These are phyloP conservation scores for Powellomyces hirtus DNA, from an alignment of 192 early-diverging fungal species.

Conservation along the genomic window DNA sequence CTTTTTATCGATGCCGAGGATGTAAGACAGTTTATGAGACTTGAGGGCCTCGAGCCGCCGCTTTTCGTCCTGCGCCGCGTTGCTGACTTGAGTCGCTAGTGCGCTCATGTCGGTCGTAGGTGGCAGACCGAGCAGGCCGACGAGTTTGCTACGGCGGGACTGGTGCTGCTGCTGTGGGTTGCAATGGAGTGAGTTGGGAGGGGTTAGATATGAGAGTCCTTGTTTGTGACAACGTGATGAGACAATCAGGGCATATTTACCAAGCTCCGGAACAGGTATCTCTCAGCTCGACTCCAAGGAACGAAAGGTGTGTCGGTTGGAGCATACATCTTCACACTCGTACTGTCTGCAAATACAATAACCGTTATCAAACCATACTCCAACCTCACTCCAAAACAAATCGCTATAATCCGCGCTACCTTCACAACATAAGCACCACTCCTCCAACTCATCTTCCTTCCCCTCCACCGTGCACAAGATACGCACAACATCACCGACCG, in stretches of 20 bases:
- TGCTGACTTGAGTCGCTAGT: not conserved
- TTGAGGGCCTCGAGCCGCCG: constrained; percentile 17
- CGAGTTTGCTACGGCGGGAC: constrained; percentile 16
- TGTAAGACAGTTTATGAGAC: constrained; percentile 17
- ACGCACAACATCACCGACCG: constrained; percentile 23
- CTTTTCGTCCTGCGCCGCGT: constrained; percentile 17
- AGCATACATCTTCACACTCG: too few species aligned
- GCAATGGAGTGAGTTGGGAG: too few species aligned
- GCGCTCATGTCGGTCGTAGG: constrained; percentile 15
- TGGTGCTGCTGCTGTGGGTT: too few species aligned
- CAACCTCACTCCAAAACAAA: too few species aligned
- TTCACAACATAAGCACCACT: not conserved
- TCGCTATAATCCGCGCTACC: not conserved
- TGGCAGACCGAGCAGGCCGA: constrained; percentile 23
- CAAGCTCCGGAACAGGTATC: constrained; percentile 10
- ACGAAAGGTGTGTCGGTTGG: constrained; percentile 9
- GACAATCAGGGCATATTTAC: constrained; percentile 5
- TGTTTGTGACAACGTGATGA: not conserved
- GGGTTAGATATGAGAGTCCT: too few species aligned
- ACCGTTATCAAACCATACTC: too few species aligned
- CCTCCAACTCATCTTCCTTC: constrained; percentile 6
- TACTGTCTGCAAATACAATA: too few species aligned
- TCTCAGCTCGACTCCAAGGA: constrained; percentile 4
- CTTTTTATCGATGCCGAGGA: constrained; percentile 22
- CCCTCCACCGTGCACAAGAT: constrained; percentile 21